Conservation (phyloP, 768 basidiomycete species). For the Mycena filopes region DNA sequence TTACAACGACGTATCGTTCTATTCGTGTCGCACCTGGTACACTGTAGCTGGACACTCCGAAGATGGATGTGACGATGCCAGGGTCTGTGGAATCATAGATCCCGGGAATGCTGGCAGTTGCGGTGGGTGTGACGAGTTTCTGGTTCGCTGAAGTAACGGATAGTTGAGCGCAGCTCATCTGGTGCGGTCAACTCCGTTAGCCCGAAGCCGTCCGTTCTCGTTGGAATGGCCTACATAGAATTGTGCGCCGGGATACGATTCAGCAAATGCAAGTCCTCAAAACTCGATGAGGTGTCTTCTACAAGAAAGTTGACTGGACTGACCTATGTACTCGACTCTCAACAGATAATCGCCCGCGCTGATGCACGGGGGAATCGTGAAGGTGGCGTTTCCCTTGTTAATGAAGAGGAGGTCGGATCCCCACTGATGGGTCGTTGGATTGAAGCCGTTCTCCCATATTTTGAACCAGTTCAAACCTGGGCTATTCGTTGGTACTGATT, state of each 20-base stretch:
- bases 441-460: constrained; percentile 49
- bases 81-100: constrained; percentile 45
- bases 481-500: neutral
- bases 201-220: neutral
- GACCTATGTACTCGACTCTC: constrained; percentile 56
- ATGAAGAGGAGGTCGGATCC: constrained; percentile 53
- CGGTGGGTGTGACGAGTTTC: constrained; percentile 29
- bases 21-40: constrained; percentile 23
- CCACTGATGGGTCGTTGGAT: constrained; percentile 45
- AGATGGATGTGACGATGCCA: constrained; percentile 47
- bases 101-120: constrained; percentile 37
- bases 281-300: neutral
- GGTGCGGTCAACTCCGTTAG: neutral
- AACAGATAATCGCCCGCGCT: constrained; percentile 53
- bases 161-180: constrained; percentile 43
- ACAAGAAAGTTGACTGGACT: constrained; percentile 23
- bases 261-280: constrained; percentile 42
- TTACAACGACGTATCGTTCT: neutral
- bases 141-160: constrained; percentile 29
- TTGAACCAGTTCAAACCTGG: constrained; percentile 60
- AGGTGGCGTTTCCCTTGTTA: constrained; percentile 55
- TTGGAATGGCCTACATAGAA: constrained; percentile 46
- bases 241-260: constrained; percentile 54
- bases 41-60: constrained; percentile 37
- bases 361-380: constrained; percentile 54